Evolutionary conservation across 2,329 filamentous ascomycete species (phyloP).

Genomic region (Fusarium hostae): DNA sequence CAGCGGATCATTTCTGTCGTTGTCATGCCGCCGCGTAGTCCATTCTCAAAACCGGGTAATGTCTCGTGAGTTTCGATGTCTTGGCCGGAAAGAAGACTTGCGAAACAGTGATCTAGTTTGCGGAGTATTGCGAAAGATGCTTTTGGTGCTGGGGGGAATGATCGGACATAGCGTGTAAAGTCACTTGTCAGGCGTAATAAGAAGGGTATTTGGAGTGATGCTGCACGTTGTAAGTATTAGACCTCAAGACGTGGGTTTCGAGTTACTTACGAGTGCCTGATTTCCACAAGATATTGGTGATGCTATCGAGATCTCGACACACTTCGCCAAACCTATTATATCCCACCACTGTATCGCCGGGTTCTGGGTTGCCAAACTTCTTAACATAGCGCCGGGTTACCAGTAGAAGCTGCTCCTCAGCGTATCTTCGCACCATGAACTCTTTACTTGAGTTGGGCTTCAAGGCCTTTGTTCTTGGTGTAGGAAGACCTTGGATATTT

Average conservation of each 20-base stretch:
- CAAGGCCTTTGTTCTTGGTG: constrained; percentile 64
- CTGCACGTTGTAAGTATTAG: constrained; percentile 17
- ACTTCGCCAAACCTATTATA: constrained; percentile 74
- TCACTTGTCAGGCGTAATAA: constrained; percentile 81
- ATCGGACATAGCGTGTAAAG: constrained; percentile 75
- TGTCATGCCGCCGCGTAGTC: constrained; percentile 73
- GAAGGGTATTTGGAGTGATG: constrained; percentile 79
- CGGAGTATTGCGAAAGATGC: constrained; percentile 76
- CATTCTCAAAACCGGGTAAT: constrained; percentile 76
- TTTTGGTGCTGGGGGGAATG: constrained; percentile 72
- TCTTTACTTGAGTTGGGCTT: constrained; percentile 69
- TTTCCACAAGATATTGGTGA: constrained; percentile 87
- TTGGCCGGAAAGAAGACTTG: constrained; percentile 75
- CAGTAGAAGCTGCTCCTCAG: constrained; percentile 63
- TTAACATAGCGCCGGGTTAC: constrained; percentile 70
- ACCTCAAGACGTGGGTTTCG: too few relatives aligned
- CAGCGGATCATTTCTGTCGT: constrained; percentile 88
- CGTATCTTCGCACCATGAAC: constrained; percentile 67
- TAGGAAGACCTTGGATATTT: constrained; percentile 59
- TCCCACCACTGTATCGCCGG: constrained; percentile 60
- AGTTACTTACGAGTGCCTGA: constrained; percentile 79
- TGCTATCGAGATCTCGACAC: constrained; percentile 76
- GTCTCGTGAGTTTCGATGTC: constrained; percentile 72
- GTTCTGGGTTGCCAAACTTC: constrained; percentile 61
- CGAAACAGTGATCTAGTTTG: constrained; percentile 87